Percentiles rank a stretch among this genome's conserved stretches.
These are phyloP conservation scores for Closterium sp. DNA, from an alignment of 139 green algal genomes.

Conservation along the genomic window DNA sequence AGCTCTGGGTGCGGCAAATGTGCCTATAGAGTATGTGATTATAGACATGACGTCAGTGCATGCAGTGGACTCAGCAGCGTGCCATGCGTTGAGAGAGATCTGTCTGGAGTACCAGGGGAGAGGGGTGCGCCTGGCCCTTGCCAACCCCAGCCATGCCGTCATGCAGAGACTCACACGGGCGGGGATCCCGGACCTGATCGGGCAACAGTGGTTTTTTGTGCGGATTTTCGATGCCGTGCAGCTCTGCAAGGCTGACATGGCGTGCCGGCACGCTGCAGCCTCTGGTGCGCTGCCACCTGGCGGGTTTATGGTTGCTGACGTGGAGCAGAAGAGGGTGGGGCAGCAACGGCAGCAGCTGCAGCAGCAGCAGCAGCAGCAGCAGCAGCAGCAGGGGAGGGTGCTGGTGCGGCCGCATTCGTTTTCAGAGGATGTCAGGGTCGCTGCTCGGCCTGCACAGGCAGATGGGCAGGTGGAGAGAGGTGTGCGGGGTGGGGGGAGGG, in stretches of 20 bases:
- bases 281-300: not conserved
- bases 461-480: not conserved
- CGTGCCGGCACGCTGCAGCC: not conserved
- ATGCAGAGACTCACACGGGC: constrained; percentile 27
- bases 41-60: constrained; percentile 76
- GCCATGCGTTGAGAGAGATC: constrained; percentile 54
- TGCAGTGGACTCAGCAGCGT: constrained; percentile 73
- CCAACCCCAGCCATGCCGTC: constrained; percentile 61
- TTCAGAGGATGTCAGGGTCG: not conserved
- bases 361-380: not conserved
- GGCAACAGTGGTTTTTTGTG: constrained; percentile 53
- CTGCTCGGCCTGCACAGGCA: not conserved
- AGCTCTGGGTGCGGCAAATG: not conserved
- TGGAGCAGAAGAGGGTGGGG: not conserved
- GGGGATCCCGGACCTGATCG: constrained; percentile 39
- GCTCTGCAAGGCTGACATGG: constrained; percentile 35
- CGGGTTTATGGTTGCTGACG: not conserved
- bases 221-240: constrained; percentile 51
- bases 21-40: constrained; percentile 67
- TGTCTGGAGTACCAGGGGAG: constrained; percentile 36
- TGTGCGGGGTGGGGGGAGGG: not conserved
- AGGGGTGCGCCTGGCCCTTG: constrained; percentile 59
- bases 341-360: not conserved
- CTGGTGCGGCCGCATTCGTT: not conserved
- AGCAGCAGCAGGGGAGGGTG: not conserved